Evolutionary conservation across 2,329 filamentous ascomycete species (phyloP), one percentile per base, ranked within the genome.

Genomic region (Neopestalotiopsis rosae): DNA sequence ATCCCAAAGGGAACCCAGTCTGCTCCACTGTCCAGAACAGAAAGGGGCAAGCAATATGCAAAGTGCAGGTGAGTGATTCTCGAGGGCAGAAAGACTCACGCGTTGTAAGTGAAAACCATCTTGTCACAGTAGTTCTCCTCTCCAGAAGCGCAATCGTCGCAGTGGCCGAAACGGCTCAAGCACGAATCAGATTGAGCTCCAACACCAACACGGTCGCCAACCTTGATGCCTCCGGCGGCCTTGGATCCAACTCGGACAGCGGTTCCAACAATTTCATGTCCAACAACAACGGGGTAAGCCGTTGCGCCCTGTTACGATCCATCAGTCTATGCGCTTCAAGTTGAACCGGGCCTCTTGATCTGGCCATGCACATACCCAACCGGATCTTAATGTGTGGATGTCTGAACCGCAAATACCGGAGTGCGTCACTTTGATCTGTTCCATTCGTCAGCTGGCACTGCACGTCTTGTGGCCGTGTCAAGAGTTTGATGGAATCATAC

Each of bases 141-240:
- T 40, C 68, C 71, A n/a, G 67, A 61, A 30, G 68, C 66, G 71
- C 70, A 74, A 17, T 69, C 68, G 4, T 66, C 71, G 69, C 77
- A 79, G 40, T 74, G 65, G 5, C 73, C 68, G 62, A 72, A 74
- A 10, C 74, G 70, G 69, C 74, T 62, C 49, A 82, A 75, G 74
- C 86, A 88, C 14, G 82, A 79, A 67, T 75, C 75, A 62, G 80
- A 81, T 70, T 86, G 84, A 5, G 84, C 84, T 68, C 85, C 85
- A 40, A 87, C 78, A 38, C 85, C 85, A 49, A 87, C 85, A 13
- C 86, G 81, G 71, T 89, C 87, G 61, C 88, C 87, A 30, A 87
- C 69, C 61, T 82, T 78, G 73, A 87, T 80, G n/a, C 77, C 71
- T 5, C 69, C 75, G 12, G 79, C 70, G 32, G 73, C 71, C 67